phyloP scores from a whole-genome alignment of 441 rosid species.

The Syzygium syzygioides region DNA sequence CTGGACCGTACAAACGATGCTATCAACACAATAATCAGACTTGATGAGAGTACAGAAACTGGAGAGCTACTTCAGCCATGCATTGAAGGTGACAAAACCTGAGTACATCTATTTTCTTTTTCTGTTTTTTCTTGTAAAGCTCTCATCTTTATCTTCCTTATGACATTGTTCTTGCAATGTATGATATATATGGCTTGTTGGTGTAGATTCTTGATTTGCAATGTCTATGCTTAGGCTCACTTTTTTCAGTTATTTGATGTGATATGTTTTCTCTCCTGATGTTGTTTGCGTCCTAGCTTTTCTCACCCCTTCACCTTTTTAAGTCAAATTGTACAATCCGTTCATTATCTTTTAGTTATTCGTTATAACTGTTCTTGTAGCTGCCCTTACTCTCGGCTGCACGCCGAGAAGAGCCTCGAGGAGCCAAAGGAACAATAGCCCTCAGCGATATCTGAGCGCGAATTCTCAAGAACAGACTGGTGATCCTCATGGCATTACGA shows the following conservation, averaged over 20 bases:
- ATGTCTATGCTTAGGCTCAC: not conserved
- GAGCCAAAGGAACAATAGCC: conserved; percentile 45
- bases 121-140: not conserved
- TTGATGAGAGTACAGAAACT: conserved; percentile 49
- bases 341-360: conserved; percentile 2
- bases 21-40: conserved; percentile 53
- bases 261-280: not conserved
- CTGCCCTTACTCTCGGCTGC: conserved; percentile 67
- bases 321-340: not conserved
- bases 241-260: not conserved
- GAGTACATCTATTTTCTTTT: not conserved
- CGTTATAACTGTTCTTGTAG: conserved; percentile 12
- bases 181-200: not conserved
- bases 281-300: not conserved
- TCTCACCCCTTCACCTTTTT: not conserved
- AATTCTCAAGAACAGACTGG: conserved; percentile 13
- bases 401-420: conserved; percentile 47
- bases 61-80: conserved; percentile 57
- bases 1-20: conserved; percentile 53
- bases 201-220: not conserved
- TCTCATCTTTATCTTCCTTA: not conserved
- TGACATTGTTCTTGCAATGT: not conserved
- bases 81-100: conserved; percentile 45
- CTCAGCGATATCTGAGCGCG: conserved; percentile 37
- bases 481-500: not conserved